Evolutionary conservation across 2,329 filamentous ascomycete genomes (phyloP).

Genomic region (Purpureocillium takamizusanense): DNA sequence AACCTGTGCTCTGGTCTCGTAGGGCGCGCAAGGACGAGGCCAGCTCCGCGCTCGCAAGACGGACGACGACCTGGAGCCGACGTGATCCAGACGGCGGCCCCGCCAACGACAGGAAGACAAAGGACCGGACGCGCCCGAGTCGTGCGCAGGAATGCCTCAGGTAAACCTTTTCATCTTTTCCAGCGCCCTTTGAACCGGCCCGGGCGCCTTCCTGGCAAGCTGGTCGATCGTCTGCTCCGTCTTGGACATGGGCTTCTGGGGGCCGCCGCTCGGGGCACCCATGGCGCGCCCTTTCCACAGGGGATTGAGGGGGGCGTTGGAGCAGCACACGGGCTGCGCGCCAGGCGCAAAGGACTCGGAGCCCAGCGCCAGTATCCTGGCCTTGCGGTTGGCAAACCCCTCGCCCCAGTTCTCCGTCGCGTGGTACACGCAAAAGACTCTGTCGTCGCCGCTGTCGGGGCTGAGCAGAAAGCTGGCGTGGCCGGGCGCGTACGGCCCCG

Average conservation of each 20-base stretch:
- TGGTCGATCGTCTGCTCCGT: not conserved
- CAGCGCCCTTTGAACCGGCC: not conserved
- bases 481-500: conserved; percentile 7
- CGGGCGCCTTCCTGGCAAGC: not conserved
- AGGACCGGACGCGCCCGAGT: no score
- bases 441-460: conserved; percentile 7
- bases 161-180: conserved; percentile 1
- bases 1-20: no score
- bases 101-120: no score
- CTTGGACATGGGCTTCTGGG: not conserved
- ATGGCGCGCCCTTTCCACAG: not conserved
- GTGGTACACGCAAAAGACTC: conserved; percentile 8
- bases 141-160: no score
- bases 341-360: conserved; percentile 7
- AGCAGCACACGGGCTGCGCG: conserved; percentile 10
- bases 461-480: conserved; percentile 14
- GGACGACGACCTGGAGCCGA: no score
- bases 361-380: conserved; percentile 8
- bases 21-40: no score
- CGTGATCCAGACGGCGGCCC: no score
- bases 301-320: not conserved
- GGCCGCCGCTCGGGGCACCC: not conserved
- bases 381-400: conserved; percentile 12
- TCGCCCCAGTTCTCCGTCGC: conserved; percentile 9
- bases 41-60: no score